Base-by-base conservation (phyloP, 371 early-diverging fungal genomes). In the Syncephalis plumigaleata region DNA sequence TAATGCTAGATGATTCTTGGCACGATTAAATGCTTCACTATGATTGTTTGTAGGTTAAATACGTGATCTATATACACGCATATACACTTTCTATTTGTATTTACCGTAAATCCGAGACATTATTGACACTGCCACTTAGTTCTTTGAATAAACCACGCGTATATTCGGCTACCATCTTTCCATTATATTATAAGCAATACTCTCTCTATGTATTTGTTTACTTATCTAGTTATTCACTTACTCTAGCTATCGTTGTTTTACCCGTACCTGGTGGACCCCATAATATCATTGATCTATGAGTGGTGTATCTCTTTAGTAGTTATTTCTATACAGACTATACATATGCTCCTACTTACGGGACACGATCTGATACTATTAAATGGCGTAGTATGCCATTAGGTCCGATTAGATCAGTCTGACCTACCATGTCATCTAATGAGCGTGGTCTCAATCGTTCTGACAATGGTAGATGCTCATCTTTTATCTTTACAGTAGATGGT, bases 251-350 rank as follows among this genome's bases (percentile, higher is more conserved):
- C 0, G 85, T 83, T 0, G 88, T 89, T 49, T 89, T 91, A n/a
- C 91, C 91, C 17, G 73, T 68, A 0, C 90, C 91, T 2, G 88
- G 85, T 9, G 81, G 78, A 3, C 86, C 84, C 80, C 81, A 81
- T 18, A 73, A 54, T 22, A 79, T 62, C 56, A 70, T 62, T n/a
- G 70, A 61, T 39, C 59, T 54, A 53, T 9, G 17, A 36, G 46
- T 3, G 18, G 36, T 39, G 9, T 13, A 26, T 16, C 42, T 20
- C 13, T 23, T 21, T 45, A 38, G 21, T 26, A 25, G 17, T 13
- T 27, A 48, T 17, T 36, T 7, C 11, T 8, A 25, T 44, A 13
- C 22, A 16, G 4, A 25, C 23, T 27, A 26, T 13, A 45, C n/a
- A n/a, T n/a, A n/a, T n/a, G n/a, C n/a, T n/a, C n/a, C n/a, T 53